Evolutionary conservation across 2,329 filamentous ascomycete genomes (phyloP).

Genomic region (Aspergillus fumigatiaffinis): DNA sequence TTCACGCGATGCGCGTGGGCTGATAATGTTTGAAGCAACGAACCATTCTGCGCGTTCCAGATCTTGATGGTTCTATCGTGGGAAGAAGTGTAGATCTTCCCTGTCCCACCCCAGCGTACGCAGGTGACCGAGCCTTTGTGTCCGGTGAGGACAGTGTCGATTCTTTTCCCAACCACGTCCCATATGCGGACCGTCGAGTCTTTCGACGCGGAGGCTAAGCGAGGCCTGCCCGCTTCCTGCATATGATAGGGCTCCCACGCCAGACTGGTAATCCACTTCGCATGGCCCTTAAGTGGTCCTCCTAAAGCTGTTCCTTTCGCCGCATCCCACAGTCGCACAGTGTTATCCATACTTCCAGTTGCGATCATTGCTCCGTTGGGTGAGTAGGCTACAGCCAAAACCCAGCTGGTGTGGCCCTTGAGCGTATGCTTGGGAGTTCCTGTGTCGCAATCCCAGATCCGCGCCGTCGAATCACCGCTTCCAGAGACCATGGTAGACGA

Average conservation of each 20-base stretch:
- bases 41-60: constrained; percentile 79
- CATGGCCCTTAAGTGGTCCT: constrained; percentile 73
- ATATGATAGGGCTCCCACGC: constrained; percentile 93
- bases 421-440: constrained; percentile 83
- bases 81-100: constrained; percentile 75
- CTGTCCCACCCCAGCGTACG: constrained; percentile 91
- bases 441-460: constrained; percentile 93
- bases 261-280: constrained; percentile 82
- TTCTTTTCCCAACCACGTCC: constrained; percentile 72
- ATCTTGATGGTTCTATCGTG: constrained; percentile 92
- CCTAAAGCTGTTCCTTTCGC: constrained; percentile 72
- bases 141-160: constrained; percentile 78
- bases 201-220: constrained; percentile 83
- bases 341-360: constrained; percentile 90
- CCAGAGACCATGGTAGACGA: constrained; percentile 80
- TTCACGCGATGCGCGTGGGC: constrained; percentile 95
- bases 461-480: constrained; percentile 83
- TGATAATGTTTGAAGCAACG: constrained; percentile 71
- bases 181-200: constrained; percentile 85
- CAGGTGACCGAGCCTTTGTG: constrained; percentile 88
- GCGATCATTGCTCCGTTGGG: constrained; percentile 78
- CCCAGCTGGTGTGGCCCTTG: constrained; percentile 85
- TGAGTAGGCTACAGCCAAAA: constrained; percentile 80
- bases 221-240: constrained; percentile 67
- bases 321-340: constrained; percentile 84